These are phyloP conservation scores for Sporothrix euskadiensis DNA, from an alignment of 2,329 filamentous ascomycete genomes.

Conservation along the genomic window DNA sequence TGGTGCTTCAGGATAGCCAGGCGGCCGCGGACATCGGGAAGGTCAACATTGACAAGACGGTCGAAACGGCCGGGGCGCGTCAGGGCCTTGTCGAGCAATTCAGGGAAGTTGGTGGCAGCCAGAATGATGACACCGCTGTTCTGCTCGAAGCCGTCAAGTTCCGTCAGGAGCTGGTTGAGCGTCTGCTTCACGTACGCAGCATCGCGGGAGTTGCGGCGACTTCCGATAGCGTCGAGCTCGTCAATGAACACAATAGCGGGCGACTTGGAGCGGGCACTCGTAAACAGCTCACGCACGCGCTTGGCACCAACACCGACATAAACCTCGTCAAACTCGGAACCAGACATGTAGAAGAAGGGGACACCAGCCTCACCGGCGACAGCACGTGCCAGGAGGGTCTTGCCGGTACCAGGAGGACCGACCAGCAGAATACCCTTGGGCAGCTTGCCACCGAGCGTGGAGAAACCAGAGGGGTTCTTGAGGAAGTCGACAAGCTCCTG, in stretches of 20 bases:
- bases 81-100: conserved; percentile 90
- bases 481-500: conserved; percentile 96
- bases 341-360: conserved; percentile 99
- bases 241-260: conserved; percentile 77
- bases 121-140: conserved; percentile 94
- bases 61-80: conserved; percentile 95
- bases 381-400: conserved; percentile 90
- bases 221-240: conserved; percentile 89
- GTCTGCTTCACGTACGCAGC: conserved; percentile 97
- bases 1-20: conserved; percentile 93
- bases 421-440: conserved; percentile 95
- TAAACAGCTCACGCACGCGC: conserved; percentile 70
- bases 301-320: conserved; percentile 83
- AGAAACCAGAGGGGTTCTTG: conserved; percentile 90
- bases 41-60: conserved; percentile 80
- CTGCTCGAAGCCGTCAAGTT: conserved; percentile 95
- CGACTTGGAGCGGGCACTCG: conserved; percentile 41
- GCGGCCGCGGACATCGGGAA: conserved; percentile 91
- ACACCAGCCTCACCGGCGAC: conserved; percentile 97
- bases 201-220: conserved; percentile 88
- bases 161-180: conserved; percentile 92
- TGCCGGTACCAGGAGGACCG: conserved; percentile 94
- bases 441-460: conserved; percentile 89
- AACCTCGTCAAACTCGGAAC: conserved; percentile 96
- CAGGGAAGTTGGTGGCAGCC: conserved; percentile 92